A percentile compares a stretch with the other conserved stretches of the same genome.
phyloP scores from a whole-genome alignment of 805 yeast genomes.

The Debaryomyces castellii region DNA sequence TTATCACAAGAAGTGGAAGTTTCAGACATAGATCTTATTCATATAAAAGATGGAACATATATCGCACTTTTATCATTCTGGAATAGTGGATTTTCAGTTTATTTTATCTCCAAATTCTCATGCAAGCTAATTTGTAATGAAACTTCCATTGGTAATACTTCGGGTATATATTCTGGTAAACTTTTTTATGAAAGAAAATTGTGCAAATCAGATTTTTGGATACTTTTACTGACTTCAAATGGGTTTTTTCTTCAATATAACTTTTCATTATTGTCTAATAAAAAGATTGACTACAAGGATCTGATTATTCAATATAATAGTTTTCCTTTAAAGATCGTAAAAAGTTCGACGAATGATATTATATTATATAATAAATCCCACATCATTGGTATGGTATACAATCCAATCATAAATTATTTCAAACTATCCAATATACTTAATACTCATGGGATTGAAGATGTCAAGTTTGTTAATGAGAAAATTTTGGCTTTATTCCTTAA shows the following conservation, averaged over 20 bases:
- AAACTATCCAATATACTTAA: conserved; percentile 3
- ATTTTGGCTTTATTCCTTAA: conserved; percentile 7
- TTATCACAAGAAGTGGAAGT: conserved; percentile 8
- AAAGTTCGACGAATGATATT: conserved; percentile 2
- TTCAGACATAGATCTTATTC: conserved; percentile 10
- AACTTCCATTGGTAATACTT: not conserved
- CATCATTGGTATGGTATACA: conserved; percentile 9
- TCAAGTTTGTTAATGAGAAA: conserved; percentile 7
- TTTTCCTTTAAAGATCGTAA: conserved; percentile 14
- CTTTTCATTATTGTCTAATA: conserved; percentile 6
- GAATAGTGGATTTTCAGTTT: conserved; percentile 13
- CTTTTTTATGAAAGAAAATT: conserved; percentile 5
- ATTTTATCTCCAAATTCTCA: conserved; percentile 5
- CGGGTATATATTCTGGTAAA: conserved; percentile 12
- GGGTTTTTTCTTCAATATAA: conserved; percentile 12
- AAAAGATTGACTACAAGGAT: conserved; percentile 2
- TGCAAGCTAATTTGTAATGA: conserved; percentile 2
- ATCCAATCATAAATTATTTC: conserved; percentile 7
- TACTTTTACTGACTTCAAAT: conserved; percentile 13
- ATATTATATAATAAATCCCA: conserved; percentile 12
- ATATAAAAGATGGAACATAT: conserved; percentile 3
- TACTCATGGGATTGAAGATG: conserved; percentile 10
- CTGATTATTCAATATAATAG: conserved; percentile 6
- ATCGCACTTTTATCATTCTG: conserved; percentile 12
- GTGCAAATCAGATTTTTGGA: conserved; percentile 8